These are phyloP conservation scores for Aechmea fasciata DNA, from an alignment of 176 grass and related monocot species.

Conservation along the genomic window DNA sequence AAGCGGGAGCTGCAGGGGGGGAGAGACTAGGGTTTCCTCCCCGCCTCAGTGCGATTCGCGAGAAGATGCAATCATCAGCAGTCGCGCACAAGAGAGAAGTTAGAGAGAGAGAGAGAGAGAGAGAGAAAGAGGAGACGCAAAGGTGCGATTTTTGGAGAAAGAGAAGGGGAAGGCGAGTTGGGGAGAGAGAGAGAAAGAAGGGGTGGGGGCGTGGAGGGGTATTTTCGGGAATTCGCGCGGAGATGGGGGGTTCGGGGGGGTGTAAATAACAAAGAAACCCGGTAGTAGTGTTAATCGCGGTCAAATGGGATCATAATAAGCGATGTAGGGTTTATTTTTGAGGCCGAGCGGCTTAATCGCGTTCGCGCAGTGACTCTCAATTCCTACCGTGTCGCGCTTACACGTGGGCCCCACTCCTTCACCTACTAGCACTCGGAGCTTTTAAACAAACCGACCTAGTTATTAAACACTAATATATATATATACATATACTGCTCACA, in stretches of 20 bases:
- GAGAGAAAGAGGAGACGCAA: not conserved
- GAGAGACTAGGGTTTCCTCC: slow-evolving; percentile 23
- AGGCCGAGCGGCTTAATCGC: not conserved
- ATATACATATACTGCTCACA: no score
- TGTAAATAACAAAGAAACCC: not conserved
- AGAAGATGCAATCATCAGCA: slow-evolving; percentile 26
- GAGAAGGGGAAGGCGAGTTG: not conserved
- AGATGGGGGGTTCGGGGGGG: not conserved
- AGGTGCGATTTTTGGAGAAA: slow-evolving; percentile 23
- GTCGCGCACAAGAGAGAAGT: not conserved
- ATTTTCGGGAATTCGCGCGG: not conserved
- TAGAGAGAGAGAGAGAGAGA: not conserved
- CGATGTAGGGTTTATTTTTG: not conserved
- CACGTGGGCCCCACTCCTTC: no score
- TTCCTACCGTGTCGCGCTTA: no score
- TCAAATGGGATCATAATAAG: not conserved
- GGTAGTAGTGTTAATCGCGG: not conserved
- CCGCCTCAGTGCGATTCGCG: slow-evolving; percentile 30
- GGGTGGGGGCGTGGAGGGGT: not conserved
- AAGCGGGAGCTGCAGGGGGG: not conserved
- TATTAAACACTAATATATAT: no score
- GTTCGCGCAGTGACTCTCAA: not conserved
- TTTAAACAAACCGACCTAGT: no score
- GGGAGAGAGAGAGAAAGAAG: slow-evolving; percentile 1
- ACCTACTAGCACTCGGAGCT: no score